Conservation (phyloP, 2,329 filamentous ascomycete species). For the Colletotrichum orbiculare region DNA sequence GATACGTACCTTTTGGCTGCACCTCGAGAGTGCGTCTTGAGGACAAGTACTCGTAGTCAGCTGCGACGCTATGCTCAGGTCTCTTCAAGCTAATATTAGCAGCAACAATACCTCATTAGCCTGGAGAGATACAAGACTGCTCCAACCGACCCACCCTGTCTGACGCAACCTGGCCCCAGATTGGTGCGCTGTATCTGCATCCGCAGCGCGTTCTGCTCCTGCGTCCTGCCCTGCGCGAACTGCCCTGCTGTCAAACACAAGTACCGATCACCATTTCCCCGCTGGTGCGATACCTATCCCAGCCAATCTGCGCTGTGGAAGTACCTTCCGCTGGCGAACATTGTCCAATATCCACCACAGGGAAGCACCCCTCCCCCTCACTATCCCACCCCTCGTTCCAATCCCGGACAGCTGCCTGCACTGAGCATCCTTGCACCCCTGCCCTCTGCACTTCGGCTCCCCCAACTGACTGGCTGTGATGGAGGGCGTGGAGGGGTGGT, state of each 20-base stretch:
- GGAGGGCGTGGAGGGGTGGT: slow-evolving; percentile 32
- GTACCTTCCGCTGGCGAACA: too few species aligned
- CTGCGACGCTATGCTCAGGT: too few species aligned
- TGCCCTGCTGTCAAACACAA: slow-evolving; percentile 15
- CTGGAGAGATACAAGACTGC: not conserved
- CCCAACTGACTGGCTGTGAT: slow-evolving; percentile 28
- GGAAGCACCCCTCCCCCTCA: slow-evolving; percentile 17
- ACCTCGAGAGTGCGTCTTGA: not conserved
- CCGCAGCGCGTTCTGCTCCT: slow-evolving; percentile 23
- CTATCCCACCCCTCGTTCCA: slow-evolving; percentile 4
- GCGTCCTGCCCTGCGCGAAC: slow-evolving; percentile 19
- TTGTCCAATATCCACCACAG: too few species aligned
- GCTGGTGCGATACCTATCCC: slow-evolving; percentile 11
- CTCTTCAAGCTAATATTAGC: not conserved
- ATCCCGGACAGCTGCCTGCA: slow-evolving; percentile 17
- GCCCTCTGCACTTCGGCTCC: slow-evolving; percentile 6
- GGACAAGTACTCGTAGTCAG: too few species aligned
- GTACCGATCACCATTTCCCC: slow-evolving; percentile 11
- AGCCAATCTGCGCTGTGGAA: not conserved
- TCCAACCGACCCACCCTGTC: slow-evolving; percentile 21
- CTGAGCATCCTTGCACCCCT: slow-evolving; percentile 22
- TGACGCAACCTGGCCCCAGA: slow-evolving; percentile 23
- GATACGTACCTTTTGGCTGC: slow-evolving; percentile 9
- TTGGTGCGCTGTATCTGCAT: slow-evolving; percentile 30
- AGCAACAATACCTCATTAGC: not conserved